Evolutionary conservation across 2,329 filamentous ascomycete genomes (phyloP), one percentile per base, ranked within the genome.

Genomic region (Pseudogymnoascus sp.): DNA sequence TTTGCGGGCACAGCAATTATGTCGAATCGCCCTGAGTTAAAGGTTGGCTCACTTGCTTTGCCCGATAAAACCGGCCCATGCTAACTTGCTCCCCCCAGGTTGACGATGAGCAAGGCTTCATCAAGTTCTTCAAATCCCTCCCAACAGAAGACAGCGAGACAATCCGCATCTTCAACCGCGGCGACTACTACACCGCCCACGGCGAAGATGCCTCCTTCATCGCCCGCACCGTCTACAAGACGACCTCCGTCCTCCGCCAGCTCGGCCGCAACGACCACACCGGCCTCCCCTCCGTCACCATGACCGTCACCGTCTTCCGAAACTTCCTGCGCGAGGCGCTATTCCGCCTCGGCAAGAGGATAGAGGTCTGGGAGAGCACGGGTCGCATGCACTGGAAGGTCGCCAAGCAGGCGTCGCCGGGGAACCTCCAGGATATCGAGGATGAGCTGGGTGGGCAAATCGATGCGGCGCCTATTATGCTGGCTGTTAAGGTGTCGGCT

Each of bases 101-200:
- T 71, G 95, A 99, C 70, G 94, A 99, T 71, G 94, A 99, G 77
- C 85, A 87, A 70, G 91, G 92, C 66, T 99, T 99, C 79, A 96
- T 97, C 76, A 90, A 87, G 67, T 95, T 91, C 76, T 99, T 95
- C 79, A 92, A 92, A 67, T 87, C 85, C n/a, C 80, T 99, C 2
- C 84, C 90, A 5, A 69, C 77, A 12, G 83, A 84, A 59, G 83
- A 84, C 66, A 81, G 84, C 37, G 87, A 89, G 59, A 92, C 90
- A 0, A 81, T 99, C 59, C 86, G 94, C 59, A 87, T 99, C 62
- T 97, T 97, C 71, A 92, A 97, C 69, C 85, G 94, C 65, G 88
- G 89, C 34, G 94, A 99, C 71, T 99, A 86, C 82, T 96, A 96
- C 73, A 96, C 92, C 5, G 89, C 92, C n/a, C 90, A 95, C 69